Conservation (phyloP, 257 asterid genomes). For the Nicotiana noctiflora region DNA sequence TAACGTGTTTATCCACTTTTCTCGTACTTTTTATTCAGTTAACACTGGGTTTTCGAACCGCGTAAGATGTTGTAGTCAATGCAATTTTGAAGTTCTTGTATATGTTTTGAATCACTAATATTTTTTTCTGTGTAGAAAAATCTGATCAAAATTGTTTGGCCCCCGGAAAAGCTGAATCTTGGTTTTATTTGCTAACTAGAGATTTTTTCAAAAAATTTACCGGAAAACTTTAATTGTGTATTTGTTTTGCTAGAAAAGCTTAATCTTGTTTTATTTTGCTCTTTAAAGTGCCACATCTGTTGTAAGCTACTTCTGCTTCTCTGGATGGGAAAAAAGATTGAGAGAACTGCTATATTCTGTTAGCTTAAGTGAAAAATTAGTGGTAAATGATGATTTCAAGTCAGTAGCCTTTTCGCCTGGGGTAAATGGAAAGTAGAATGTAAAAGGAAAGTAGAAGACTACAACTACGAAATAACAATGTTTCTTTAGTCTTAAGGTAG, state of each 20-base stretch:
- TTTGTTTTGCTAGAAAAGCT: neutral
- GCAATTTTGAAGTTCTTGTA: neutral
- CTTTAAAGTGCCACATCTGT: neutral
- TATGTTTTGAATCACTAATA: neutral
- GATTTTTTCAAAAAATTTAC: neutral
- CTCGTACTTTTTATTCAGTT: neutral
- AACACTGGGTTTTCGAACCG: neutral
- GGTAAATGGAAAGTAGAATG: neutral
- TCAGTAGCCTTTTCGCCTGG: neutral
- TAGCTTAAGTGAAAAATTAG: neutral
- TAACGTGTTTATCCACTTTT: neutral
- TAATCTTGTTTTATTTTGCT: neutral
- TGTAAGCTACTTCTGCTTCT: neutral
- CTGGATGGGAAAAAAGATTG: neutral
- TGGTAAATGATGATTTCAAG: neutral
- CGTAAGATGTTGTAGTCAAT: neutral
- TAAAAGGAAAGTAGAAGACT: neutral
- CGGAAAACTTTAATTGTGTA: neutral
- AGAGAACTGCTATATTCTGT: neutral
- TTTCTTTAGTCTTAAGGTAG: neutral
- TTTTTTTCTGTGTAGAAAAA: neutral
- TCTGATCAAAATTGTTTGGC: neutral
- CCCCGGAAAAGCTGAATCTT: neutral
- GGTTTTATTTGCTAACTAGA: neutral
- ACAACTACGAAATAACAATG: neutral